These are phyloP conservation scores for Moniliophthora roreri DNA, from an alignment of 1,284 basidiomycete species.

Conservation along the genomic window DNA sequence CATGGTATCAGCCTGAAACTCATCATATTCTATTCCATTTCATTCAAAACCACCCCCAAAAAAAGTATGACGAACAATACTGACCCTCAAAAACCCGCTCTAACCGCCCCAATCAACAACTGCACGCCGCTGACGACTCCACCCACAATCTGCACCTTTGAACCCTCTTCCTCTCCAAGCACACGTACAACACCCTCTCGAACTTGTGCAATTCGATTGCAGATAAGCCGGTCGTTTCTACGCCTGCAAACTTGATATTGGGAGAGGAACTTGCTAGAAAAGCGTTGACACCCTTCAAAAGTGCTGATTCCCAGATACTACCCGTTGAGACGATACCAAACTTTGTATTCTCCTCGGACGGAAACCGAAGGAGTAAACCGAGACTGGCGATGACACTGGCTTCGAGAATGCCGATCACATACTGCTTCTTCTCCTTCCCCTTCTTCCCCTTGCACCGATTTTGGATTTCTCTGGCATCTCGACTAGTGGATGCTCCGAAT, in stretches of 20 bases:
- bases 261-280: slow-evolving; percentile 11
- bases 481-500: slow-evolving; percentile 48
- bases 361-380: slow-evolving; percentile 4
- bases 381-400: slow-evolving; percentile 33
- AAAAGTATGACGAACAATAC: too few species aligned
- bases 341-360: not conserved
- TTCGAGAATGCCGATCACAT: slow-evolving; percentile 49
- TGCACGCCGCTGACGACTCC: slow-evolving; percentile 35
- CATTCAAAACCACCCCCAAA: too few species aligned
- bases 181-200: slow-evolving; percentile 26
- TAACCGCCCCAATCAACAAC: slow-evolving; percentile 9
- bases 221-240: slow-evolving; percentile 41
- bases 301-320: slow-evolving; percentile 40
- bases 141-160: slow-evolving; percentile 39
- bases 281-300: slow-evolving; percentile 33
- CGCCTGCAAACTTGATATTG: slow-evolving; percentile 33
- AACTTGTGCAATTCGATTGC: slow-evolving; percentile 43
- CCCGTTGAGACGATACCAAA: slow-evolving; percentile 53
- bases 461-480: slow-evolving; percentile 29
- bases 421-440: slow-evolving; percentile 17
- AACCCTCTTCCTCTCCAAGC: slow-evolving; percentile 17
- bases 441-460: slow-evolving; percentile 8
- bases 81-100: too few species aligned
- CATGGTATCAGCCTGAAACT: too few species aligned
- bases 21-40: too few species aligned